Percentiles rank a stretch among this genome's conserved stretches.
Evolutionary conservation across 345 rosid species (phyloP).

Genomic region (Eutrema heterophyllum): DNA sequence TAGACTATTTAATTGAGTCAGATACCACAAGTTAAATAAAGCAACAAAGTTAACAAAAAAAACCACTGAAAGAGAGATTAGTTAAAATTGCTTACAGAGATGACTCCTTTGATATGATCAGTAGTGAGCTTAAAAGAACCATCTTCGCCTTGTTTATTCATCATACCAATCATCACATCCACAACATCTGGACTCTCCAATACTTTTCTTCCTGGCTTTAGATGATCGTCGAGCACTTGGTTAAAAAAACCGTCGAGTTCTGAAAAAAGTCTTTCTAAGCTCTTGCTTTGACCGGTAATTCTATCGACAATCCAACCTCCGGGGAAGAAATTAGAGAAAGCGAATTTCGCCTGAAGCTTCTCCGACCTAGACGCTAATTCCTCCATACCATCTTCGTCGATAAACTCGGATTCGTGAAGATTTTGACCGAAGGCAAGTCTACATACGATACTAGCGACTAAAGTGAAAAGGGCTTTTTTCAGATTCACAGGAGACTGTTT

Average conservation of each 20-base stretch:
- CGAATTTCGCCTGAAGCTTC: slow-evolving; percentile 26
- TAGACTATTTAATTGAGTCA: background rate
- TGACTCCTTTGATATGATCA: slow-evolving; percentile 50
- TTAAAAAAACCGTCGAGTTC: slow-evolving; percentile 30
- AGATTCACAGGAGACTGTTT: slow-evolving; percentile 34
- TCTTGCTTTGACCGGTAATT: slow-evolving; percentile 29
- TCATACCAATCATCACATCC: slow-evolving; percentile 34
- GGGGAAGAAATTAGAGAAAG: slow-evolving; percentile 28
- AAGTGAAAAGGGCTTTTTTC: slow-evolving; percentile 27
- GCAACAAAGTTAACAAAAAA: slow-evolving; percentile 2
- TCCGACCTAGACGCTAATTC: slow-evolving; percentile 30
- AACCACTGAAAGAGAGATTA: background rate
- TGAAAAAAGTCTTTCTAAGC: slow-evolving; percentile 23
- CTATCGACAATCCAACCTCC: slow-evolving; percentile 46
- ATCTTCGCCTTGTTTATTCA: slow-evolving; percentile 24
- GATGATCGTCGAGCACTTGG: slow-evolving; percentile 38
- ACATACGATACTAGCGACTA: slow-evolving; percentile 28
- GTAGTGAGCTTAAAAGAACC: slow-evolving; percentile 25
- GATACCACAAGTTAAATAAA: background rate
- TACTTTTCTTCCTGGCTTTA: slow-evolving; percentile 34
- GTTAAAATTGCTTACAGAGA: slow-evolving; percentile 34
- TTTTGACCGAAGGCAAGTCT: slow-evolving; percentile 36
- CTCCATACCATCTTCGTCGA: slow-evolving; percentile 18
- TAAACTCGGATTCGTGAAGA: slow-evolving; percentile 33
- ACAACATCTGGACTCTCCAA: slow-evolving; percentile 29